Base-by-base conservation (phyloP, 2,329 filamentous ascomycete genomes). In the Penicillium sp. region DNA sequence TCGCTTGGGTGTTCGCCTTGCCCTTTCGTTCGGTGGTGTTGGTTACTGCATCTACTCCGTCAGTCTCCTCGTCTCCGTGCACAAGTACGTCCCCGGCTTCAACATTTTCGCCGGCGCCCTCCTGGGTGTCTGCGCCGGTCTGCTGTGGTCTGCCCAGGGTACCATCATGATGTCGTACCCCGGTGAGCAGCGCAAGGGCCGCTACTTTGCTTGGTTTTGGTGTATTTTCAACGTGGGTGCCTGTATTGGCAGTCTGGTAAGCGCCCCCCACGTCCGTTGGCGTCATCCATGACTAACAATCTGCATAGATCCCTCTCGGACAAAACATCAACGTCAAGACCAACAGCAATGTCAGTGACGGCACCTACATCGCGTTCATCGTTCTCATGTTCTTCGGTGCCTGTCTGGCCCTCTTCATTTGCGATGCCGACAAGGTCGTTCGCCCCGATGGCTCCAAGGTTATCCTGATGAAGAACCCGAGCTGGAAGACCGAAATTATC, bases 201-300 rank as follows among this genome's bases (percentile, higher is more conserved):
- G 85, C 50, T 95, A 91, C 71, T 95, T 95, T 69, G 88, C 88
- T 53, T 86, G 84, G 79, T 95, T 95, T 75, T 96, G 91, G 91
- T 84, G 88, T 72, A 94, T 96, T 65, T 96, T 95, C 81, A 95
- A 96, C 74, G 71, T 91, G 50, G 91, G 91, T 60, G 90, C 84
- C 60, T 90, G 95, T 55, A 89, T 96, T 67, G 91, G 91, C 56
- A 84, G 85, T 65, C 66, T 84, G 75, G 81, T 83, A 72, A 68
- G 79, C 64, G 46, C 28, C 30, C 30, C 7, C 10, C 43, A 16
- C 13, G 11, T 38, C 16, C 35, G 6, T 18, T 6, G 2, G 9
- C 4, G 20, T 18, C 18, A 38, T 13, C 5, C 18, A 4, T 14
- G 8, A 9, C 22, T 30, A 16, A 45, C 14, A 20, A 30, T 33